Evolutionary conservation across 192 early-diverging fungal genomes (phyloP).

Genomic region (Spizellomyces sp.): DNA sequence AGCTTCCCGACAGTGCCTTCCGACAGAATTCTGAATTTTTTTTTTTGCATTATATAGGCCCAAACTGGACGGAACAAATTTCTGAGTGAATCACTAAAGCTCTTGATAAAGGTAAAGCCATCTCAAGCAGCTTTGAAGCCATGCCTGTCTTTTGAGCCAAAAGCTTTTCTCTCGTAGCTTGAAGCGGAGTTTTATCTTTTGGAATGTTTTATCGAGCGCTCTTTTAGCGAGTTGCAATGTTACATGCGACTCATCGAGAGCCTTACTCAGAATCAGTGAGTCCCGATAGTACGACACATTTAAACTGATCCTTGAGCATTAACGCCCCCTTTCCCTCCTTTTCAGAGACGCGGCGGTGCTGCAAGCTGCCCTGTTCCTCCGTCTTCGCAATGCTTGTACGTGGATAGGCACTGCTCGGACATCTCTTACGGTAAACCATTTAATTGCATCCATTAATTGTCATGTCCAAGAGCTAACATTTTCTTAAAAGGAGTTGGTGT

Average conservation of each 20-base stretch:
- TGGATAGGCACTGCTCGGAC: neutral
- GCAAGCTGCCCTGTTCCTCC: neutral
- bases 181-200: slow-evolving; percentile 20
- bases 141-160: neutral
- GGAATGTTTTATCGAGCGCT: neutral
- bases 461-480: neutral
- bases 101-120: neutral
- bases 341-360: neutral
- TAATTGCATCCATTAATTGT: neutral
- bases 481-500: neutral
- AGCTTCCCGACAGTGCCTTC: neutral
- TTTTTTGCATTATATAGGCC: neutral
- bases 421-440: slow-evolving; percentile 7
- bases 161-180: neutral
- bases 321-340: neutral
- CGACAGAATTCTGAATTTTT: neutral
- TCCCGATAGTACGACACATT: neutral
- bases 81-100: neutral
- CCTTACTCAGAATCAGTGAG: neutral
- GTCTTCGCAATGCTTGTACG: neutral
- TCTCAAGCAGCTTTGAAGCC: neutral
- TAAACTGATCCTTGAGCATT: neutral
- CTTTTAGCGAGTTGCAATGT: slow-evolving; percentile 4
- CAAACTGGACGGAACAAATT: neutral
- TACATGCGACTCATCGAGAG: slow-evolving; percentile 7